Evolutionary conservation across 1,284 basidiomycete species (phyloP), one percentile per base, ranked within the genome.

Genomic region (Cryptococcus hybrid): DNA sequence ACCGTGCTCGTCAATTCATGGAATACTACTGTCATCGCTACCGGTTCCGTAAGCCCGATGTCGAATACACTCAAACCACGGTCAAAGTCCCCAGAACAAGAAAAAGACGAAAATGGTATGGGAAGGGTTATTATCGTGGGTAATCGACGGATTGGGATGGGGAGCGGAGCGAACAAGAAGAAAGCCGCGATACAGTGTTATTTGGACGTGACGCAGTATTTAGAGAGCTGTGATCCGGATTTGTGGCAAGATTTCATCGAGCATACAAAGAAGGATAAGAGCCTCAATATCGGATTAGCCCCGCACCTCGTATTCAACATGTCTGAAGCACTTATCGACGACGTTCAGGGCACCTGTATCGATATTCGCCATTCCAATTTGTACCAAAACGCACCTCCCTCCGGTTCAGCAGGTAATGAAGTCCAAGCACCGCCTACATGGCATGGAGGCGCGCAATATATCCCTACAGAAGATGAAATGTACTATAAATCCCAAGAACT

Each of bases 1-100:
- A 93, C 57, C 84, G 84, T 50, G 92, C 92, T 0, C 85, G 88
- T 54, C 86, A 85, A 63, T 98, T 97, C 78, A 93, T 97, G 87
- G 92, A 94, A 66, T 98, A 89, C 71, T 97, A 97, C 73, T 96
- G 92, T 75, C 84, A 86, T 46, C 83, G 86, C 43, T 96, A 88
- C 75, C 81, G 82, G 39, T 94, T 94, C 67, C 82, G 83, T n/a
- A 86, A 85, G 65, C 92, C 93, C 1, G 89, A 92, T 52, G 79
- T 97, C 58, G 80, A 83, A 13, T 88, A 84, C 63, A 75, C 80
- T 47, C 67, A 69, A 37, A 68, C 61, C 7, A 46, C 61, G 2
- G 43, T 49, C 50, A 53, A 61, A n/a, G n/a, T n/a, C n/a, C n/a
- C n/a, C n/a, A n/a, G 47, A 34, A 60, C 11, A 60, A 55, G 63